These are phyloP conservation scores for Alloteropsis semialata DNA, from an alignment of 176 grass and related monocot species.

Conservation along the genomic window DNA sequence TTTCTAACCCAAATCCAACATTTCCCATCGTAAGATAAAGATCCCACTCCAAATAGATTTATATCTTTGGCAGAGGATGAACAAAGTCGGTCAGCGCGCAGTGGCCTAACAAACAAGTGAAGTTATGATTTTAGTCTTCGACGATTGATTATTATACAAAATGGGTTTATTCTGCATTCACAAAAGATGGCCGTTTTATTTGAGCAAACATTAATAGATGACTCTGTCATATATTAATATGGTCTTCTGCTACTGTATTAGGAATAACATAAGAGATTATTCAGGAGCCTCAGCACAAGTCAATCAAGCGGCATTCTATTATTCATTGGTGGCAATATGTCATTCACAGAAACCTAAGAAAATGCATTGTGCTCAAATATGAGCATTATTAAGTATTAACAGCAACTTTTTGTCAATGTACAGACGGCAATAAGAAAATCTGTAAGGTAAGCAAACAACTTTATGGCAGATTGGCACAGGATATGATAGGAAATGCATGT, in stretches of 20 bases:
- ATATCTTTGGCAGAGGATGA: not conserved
- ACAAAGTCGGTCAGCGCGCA: not conserved
- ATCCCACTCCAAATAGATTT: not conserved
- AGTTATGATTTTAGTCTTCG: not conserved
- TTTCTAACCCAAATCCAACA: too few relatives aligned
- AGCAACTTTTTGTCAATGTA: conserved; percentile 8
- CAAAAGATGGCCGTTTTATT: not conserved
- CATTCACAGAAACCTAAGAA: too few relatives aligned
- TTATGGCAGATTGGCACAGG: not conserved
- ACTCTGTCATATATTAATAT: not conserved
- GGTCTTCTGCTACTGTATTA: not conserved
- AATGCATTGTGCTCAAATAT: too few relatives aligned
- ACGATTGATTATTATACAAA: not conserved
- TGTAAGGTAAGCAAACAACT: not conserved
- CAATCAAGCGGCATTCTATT: too few relatives aligned
- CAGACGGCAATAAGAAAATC: not conserved
- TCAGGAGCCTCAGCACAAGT: too few relatives aligned
- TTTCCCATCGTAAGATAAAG: too few relatives aligned
- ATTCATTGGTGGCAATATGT: too few relatives aligned
- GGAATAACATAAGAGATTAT: not conserved
- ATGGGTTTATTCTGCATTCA: not conserved
- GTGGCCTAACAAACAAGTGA: not conserved
- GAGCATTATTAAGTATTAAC: too few relatives aligned
- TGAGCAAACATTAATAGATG: not conserved
- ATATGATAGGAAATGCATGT: not conserved